A percentile compares a stretch with the other conserved stretches of the same genome.
phyloP scores from a whole-genome alignment of 805 yeast species.

The Wickerhamiella spandovensis region DNA sequence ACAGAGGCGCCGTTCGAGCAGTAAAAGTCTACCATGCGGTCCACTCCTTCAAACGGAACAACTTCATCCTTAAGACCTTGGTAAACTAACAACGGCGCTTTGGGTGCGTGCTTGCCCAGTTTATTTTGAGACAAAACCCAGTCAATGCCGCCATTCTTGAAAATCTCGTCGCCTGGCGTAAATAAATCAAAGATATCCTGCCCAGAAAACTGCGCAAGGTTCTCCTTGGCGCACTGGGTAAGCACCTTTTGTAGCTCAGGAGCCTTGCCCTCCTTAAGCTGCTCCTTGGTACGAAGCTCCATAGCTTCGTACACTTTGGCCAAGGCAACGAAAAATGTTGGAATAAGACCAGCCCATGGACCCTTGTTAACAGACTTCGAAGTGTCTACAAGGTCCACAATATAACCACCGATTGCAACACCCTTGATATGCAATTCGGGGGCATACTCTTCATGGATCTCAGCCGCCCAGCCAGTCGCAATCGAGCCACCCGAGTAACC shows the following conservation, averaged over 20 bases:
- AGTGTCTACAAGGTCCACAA: slow-evolving; percentile 11
- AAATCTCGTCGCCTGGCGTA: slow-evolving; percentile 10
- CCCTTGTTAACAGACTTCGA: slow-evolving; percentile 10
- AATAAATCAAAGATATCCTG: slow-evolving; percentile 5
- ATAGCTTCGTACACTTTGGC: slow-evolving; percentile 16
- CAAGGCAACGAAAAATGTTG: slow-evolving; percentile 16
- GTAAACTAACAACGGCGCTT: slow-evolving; percentile 17
- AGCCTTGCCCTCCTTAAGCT: slow-evolving; percentile 12
- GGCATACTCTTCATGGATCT: slow-evolving; percentile 17
- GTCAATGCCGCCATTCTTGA: slow-evolving; percentile 7
- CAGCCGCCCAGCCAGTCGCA: slow-evolving; percentile 22
- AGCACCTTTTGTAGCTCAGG: too few relatives aligned
- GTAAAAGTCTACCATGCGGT: slow-evolving; percentile 10
- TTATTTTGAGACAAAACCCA: slow-evolving; percentile 12
- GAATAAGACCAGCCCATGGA: slow-evolving; percentile 16
- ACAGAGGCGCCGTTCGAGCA: slow-evolving; percentile 16
- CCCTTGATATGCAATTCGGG: slow-evolving; percentile 20
- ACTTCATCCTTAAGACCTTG: slow-evolving; percentile 19
- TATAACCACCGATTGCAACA: slow-evolving; percentile 18
- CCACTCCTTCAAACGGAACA: slow-evolving; percentile 12
- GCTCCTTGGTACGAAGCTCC: slow-evolving; percentile 2
- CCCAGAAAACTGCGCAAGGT: neutral
- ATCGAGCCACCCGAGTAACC: slow-evolving; percentile 22
- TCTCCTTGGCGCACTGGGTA: too few relatives aligned
- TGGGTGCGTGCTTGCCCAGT: slow-evolving; percentile 16